phyloP scores from a whole-genome alignment of 2,329 filamentous ascomycete genomes.

The Moelleriella libera region DNA sequence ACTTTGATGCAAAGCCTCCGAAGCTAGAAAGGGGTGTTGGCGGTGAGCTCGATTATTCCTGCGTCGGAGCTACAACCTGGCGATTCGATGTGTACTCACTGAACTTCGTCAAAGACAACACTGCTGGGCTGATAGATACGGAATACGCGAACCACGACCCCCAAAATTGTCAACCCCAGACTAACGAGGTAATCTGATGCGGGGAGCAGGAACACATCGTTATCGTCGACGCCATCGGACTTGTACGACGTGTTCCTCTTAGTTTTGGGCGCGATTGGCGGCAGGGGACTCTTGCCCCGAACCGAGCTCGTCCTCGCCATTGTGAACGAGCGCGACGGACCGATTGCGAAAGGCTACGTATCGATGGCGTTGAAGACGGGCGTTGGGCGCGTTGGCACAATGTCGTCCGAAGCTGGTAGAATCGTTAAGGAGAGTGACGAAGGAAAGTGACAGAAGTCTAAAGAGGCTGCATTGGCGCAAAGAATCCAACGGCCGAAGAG shows the following conservation, averaged over 20 bases:
- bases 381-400: not conserved
- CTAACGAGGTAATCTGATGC: conserved; percentile 71
- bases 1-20: conserved; percentile 94
- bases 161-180: conserved; percentile 57
- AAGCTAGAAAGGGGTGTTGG: conserved; percentile 45
- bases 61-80: not conserved
- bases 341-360: too few relatives aligned
- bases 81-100: conserved; percentile 47
- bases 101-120: conserved; percentile 98
- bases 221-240: conserved; percentile 69
- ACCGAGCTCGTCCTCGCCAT: conserved; percentile 20
- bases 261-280: conserved; percentile 18
- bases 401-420: not conserved
- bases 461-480: conserved; percentile 3
- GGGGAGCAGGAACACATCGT: conserved; percentile 84
- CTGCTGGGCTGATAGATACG: conserved; percentile 92
- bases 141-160: conserved; percentile 73
- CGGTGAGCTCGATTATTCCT: not conserved
- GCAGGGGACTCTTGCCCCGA: conserved; percentile 22
- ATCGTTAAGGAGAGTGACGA: conserved; percentile 9
- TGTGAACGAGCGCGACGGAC: conserved; percentile 1
- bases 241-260: conserved; percentile 43
- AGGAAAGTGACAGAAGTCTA: conserved; percentile 3
- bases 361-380: not conserved
- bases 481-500: conserved; percentile 4